A percentile compares a stretch with the other conserved stretches of the same genome.
phyloP scores from a whole-genome alignment of 768 basidiomycete species.

The Hydnum rufescens region DNA sequence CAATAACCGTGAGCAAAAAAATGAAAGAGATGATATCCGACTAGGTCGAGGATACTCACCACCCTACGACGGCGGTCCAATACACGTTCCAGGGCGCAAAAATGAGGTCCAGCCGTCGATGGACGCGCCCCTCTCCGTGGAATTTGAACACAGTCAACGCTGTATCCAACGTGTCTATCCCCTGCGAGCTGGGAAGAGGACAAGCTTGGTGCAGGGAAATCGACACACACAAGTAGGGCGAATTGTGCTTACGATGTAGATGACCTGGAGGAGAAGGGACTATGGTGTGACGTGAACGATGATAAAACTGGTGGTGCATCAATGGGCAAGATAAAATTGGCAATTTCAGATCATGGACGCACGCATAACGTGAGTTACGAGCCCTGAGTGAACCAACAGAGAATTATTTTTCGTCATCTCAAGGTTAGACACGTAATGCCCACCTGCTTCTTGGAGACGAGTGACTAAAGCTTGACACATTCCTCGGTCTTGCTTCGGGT shows the following conservation, averaged over 20 bases:
- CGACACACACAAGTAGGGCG: not conserved
- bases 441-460: slow-evolving; percentile 37
- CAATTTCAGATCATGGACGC: slow-evolving; percentile 16
- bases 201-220: too few species aligned
- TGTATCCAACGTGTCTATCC: slow-evolving; percentile 62
- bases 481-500: slow-evolving; percentile 28
- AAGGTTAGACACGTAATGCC: slow-evolving; percentile 10
- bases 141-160: slow-evolving; percentile 52
- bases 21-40: not conserved
- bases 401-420: not conserved
- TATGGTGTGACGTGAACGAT: not conserved
- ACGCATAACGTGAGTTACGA: slow-evolving; percentile 78
- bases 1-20: not conserved
- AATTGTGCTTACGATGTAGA: not conserved
- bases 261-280: not conserved
- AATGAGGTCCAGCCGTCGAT: slow-evolving; percentile 69
- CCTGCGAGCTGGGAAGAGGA: not conserved
- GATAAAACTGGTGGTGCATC: too few species aligned
- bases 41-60: slow-evolving; percentile 28
- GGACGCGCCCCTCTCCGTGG: slow-evolving; percentile 17
- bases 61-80: slow-evolving; percentile 79
- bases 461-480: slow-evolving; percentile 41
- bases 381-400: slow-evolving; percentile 22
- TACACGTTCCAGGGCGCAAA: slow-evolving; percentile 58
- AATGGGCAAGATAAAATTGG: not conserved